phyloP scores from a whole-genome alignment of 371 early-diverging fungal genomes.

The Quaeritorhiza haematococci region DNA sequence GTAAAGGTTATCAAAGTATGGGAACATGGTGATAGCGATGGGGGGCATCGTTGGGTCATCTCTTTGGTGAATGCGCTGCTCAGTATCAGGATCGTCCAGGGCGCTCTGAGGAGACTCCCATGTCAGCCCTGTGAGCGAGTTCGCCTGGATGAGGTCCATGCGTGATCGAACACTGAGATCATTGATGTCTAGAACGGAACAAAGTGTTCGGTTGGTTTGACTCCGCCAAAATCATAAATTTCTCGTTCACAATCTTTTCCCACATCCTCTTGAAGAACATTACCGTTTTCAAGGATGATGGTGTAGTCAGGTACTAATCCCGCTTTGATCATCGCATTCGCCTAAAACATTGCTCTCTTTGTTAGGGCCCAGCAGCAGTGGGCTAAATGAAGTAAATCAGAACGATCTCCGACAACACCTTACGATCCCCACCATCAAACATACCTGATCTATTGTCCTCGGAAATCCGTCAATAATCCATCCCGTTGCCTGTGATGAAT shows the following conservation, averaged over 20 bases:
- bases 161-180: constrained; percentile 19
- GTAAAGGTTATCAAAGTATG: constrained; percentile 36
- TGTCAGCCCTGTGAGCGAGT: constrained; percentile 17
- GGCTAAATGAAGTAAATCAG: not conserved
- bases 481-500: too few species aligned
- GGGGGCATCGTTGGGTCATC: constrained; percentile 16
- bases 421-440: too few species aligned
- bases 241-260: too few species aligned
- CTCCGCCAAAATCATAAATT: too few species aligned
- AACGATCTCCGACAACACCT: not conserved
- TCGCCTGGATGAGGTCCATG: constrained; percentile 8
- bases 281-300: constrained; percentile 23
- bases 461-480: constrained; percentile 52
- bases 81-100: too few species aligned
- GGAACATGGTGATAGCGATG: constrained; percentile 16
- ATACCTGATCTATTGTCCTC: constrained; percentile 29
- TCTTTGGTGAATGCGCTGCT: too few species aligned
- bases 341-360: too few species aligned
- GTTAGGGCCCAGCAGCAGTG: too few species aligned
- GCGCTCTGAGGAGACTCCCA: constrained; percentile 5
- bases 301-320: constrained; percentile 27
- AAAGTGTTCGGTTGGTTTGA: too few species aligned
- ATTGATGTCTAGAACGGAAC: constrained; percentile 30
- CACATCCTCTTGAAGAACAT: constrained; percentile 8
- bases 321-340: constrained; percentile 24